Evolutionary conservation across 228 moss, liverwort and hornwort genomes (phyloP).

Genomic region (Sphagnum fallax): DNA sequence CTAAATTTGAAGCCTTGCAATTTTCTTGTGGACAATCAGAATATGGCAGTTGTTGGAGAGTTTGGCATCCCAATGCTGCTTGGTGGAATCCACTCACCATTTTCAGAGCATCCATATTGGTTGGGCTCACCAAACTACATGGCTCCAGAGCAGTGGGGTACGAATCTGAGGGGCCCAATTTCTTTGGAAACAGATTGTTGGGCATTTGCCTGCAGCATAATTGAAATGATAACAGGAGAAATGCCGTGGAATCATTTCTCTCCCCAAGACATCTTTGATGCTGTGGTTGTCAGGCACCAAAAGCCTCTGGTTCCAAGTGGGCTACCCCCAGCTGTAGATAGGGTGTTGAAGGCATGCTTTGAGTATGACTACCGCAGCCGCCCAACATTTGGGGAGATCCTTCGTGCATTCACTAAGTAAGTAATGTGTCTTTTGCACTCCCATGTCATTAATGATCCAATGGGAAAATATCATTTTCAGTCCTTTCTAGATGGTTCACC

Average conservation of each 20-base stretch:
- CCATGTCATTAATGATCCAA: no score
- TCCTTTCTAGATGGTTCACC: no score
- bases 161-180: constrained; percentile 74
- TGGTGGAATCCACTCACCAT: constrained; percentile 40
- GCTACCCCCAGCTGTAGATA: constrained; percentile 59
- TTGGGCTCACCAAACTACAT: constrained; percentile 93
- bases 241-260: constrained; percentile 67
- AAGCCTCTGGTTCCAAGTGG: constrained; percentile 62
- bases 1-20: constrained; percentile 95
- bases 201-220: constrained; percentile 87
- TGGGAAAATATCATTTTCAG: no score
- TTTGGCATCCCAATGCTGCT: constrained; percentile 86
- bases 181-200: constrained; percentile 87
- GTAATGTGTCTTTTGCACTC: not conserved
- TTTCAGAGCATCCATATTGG: constrained; percentile 79
- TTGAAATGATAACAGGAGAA: constrained; percentile 73
- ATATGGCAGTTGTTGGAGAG: constrained; percentile 79
- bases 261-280: constrained; percentile 60
- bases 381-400: constrained; percentile 71
- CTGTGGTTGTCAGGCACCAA: constrained; percentile 66
- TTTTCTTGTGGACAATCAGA: constrained; percentile 78
- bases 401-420: constrained; percentile 71
- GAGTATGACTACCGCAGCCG: constrained; percentile 83
- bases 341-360: constrained; percentile 70
- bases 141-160: constrained; percentile 98